Base-by-base conservation (phyloP, 441 rosid genomes). In the Eruca vesicaria region DNA sequence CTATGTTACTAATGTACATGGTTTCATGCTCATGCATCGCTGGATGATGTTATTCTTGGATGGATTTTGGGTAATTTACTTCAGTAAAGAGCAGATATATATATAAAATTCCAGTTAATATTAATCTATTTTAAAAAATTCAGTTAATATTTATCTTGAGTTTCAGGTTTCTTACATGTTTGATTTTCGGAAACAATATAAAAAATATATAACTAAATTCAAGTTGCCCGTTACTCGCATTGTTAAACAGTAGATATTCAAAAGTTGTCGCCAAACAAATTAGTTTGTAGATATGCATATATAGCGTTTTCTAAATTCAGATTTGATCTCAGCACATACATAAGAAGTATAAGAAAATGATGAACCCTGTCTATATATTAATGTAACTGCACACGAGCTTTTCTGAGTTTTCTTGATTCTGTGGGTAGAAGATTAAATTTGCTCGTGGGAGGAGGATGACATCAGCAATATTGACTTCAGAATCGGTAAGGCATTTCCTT, bases 381-480 rank as follows among this genome's bases (percentile, higher is more conserved):
- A 28, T 6, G 19, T 41, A 7, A 65, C 36, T 43, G 20, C 35
- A 41, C 45, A 70, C 58, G 56, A 60, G 35, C 41, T 16, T 5
- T 50, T 50, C 45, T 28, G 48, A 43, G 4, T 59, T 57, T 43
- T 70, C 2, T 32, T 57, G 33, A 45, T 11, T 31, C 7, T 31
- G 32, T 20, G 68, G 58, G 65, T 55, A 63, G 18, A 38, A 21
- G 53, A 53, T 69, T 76, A 69, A 50, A 69, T 15, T 53, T 32
- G 9, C 0, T 50, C 6, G 43, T 6, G 31, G 56, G 56, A 50
- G 5, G 11, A 60, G 41, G 63, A 36, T 77, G 74, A 78, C 74
- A 73, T 73, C 71, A 78, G 67, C 68, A 18, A 64, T 57, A 55
- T 78, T 78, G 78, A 78, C 81, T 73, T 63, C 8, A 71, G 69